Conservation (phyloP, 139 green algal genomes). For the Penium margaritaceum region DNA sequence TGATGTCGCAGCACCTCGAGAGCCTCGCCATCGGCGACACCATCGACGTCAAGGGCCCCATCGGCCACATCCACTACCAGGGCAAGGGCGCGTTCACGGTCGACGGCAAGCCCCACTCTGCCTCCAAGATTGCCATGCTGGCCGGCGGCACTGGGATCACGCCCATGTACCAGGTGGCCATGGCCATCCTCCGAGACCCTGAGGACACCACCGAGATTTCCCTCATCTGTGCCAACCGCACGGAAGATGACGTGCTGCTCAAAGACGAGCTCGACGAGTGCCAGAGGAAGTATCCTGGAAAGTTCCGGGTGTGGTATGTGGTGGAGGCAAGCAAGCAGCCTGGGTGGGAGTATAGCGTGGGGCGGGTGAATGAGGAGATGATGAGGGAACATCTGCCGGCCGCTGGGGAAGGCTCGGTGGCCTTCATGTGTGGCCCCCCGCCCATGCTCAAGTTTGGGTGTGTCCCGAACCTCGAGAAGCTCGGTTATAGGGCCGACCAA, state of each 20-base stretch:
- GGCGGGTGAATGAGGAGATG: slow-evolving; percentile 76
- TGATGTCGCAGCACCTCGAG: slow-evolving; percentile 70
- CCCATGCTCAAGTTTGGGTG: slow-evolving; percentile 85
- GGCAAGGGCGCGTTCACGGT: slow-evolving; percentile 47
- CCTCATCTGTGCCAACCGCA: slow-evolving; percentile 86
- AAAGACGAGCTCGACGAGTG: slow-evolving; percentile 71
- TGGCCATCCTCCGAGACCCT: slow-evolving; percentile 68
- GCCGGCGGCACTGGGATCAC: slow-evolving; percentile 87
- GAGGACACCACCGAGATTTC: slow-evolving; percentile 72
- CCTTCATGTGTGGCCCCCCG: slow-evolving; percentile 82
- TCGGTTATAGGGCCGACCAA: slow-evolving; percentile 59
- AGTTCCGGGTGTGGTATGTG: slow-evolving; percentile 43
- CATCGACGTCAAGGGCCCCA: slow-evolving; percentile 83
- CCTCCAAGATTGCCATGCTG: slow-evolving; percentile 74
- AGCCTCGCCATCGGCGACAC: slow-evolving; percentile 74
- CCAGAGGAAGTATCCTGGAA: not conserved
- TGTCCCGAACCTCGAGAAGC: slow-evolving; percentile 68
- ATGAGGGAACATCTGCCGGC: slow-evolving; percentile 61
- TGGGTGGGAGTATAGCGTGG: slow-evolving; percentile 64
- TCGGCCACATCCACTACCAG: slow-evolving; percentile 85
- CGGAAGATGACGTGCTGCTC: slow-evolving; percentile 85
- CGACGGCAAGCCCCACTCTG: slow-evolving; percentile 24
- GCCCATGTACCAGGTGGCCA: slow-evolving; percentile 51
- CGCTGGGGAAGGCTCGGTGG: slow-evolving; percentile 50
- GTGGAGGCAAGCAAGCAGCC: slow-evolving; percentile 47